A percentile compares a stretch with the other conserved stretches of the same genome.
phyloP scores from a whole-genome alignment of 352 stramenopile species.

The Elongisporangium anandrum region DNA sequence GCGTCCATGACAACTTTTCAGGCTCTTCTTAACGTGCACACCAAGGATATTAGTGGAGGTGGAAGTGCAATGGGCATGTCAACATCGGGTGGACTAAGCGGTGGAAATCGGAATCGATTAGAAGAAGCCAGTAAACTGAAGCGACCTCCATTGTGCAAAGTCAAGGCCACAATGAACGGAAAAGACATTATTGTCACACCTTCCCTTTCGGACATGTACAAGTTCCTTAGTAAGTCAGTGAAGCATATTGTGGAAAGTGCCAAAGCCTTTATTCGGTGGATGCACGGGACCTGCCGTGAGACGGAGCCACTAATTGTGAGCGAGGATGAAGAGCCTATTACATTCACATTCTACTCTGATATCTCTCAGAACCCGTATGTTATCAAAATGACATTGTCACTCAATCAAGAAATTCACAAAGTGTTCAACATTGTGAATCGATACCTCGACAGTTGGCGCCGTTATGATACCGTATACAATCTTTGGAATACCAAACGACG shows the following conservation, averaged over 20 bases:
- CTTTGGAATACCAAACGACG: constrained; percentile 93
- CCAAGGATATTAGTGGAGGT: constrained; percentile 72
- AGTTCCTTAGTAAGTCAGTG: constrained; percentile 93
- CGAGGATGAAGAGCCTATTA: constrained; percentile 93
- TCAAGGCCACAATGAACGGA: constrained; percentile 93
- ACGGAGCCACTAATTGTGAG: constrained; percentile 83
- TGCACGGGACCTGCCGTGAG: constrained; percentile 93
- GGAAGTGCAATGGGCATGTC: constrained; percentile 37
- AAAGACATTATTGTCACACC: constrained; percentile 94
- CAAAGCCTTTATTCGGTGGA: constrained; percentile 93
- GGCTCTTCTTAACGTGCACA: constrained; percentile 87
- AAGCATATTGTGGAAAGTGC: constrained; percentile 94
- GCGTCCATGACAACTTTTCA: constrained; percentile 94
- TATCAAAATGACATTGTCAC: constrained; percentile 92
- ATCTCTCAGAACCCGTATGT: constrained; percentile 95
- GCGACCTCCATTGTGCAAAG: constrained; percentile 88
- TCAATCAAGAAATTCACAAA: constrained; percentile 94
- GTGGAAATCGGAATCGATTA: constrained; percentile 17
- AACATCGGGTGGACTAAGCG: constrained; percentile 7
- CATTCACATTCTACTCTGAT: constrained; percentile 94
- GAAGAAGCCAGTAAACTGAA: constrained; percentile 73
- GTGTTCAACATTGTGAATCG: constrained; percentile 93
- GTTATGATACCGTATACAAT: constrained; percentile 93
- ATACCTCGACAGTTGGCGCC: constrained; percentile 92
- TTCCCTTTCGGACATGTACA: constrained; percentile 94